Base-by-base conservation (phyloP, 441 rosid species). In the California macrophylla region DNA sequence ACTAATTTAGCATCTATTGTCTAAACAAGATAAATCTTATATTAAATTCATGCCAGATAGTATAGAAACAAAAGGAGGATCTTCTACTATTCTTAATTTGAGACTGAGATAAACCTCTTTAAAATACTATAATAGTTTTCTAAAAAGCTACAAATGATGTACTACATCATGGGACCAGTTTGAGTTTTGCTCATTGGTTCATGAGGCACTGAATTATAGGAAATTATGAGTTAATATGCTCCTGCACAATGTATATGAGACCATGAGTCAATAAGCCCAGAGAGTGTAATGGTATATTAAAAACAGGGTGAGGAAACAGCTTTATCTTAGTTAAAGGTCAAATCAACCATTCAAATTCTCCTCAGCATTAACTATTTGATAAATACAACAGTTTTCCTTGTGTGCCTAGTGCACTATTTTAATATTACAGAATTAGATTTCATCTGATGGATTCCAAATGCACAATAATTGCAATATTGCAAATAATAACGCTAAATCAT, bases 301-400 rank as follows among this genome's bases (percentile, higher is more conserved):
- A 40, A 40, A 10, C 15, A 8, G 47, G 47, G 47, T 40, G 3
- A 40, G 47, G n/a, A 30, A 30, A 30, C 6, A 30, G 34, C 34
- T 6, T 30, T 30, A 30, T 30, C 34, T n/a, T 30, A 30, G 34
- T 6, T 30, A 30, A 30, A 30, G 34, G 34, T 6, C 3, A 30
- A 30, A 30, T 30, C 34, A 30, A 30, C 34, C 32, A 30, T 30
- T 30, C 34, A 30, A 30, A 30, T 30, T 81, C 81, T 76, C 72
- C 73, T 15, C 10, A 9, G 10, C 40, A 36, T 36, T 36, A 36
- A 36, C 40, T 8, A 36, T 8, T 36, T 8, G 40, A 36, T 7
- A 36, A 36, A 36, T 36, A 36, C 40, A 8, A 6, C 40, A 6
- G 40, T 36, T 6, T 36, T 36, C 10, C 40, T 36, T 5, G 40